Conservation (phyloP, 257 asterid genomes). For the Gynochthodes officinalis region DNA sequence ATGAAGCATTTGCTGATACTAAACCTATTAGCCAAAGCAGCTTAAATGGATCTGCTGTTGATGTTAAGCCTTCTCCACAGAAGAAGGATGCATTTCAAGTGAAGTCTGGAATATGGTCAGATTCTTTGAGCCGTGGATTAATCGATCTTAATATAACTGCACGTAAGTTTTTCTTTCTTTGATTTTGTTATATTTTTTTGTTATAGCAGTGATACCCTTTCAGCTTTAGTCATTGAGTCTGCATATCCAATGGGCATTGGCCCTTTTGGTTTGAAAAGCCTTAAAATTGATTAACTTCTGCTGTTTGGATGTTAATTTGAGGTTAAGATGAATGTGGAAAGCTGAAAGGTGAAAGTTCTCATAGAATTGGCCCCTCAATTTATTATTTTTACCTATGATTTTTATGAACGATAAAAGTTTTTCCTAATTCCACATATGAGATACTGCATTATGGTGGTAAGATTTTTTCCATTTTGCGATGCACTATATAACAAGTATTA, state of each 20-base stretch:
- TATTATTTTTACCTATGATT: neutral
- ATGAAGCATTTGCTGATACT: conserved; percentile 34
- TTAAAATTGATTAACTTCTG: neutral
- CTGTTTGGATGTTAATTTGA: neutral
- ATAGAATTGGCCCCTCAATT: neutral
- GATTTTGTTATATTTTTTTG: neutral
- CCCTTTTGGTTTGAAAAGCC: neutral
- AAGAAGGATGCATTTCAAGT: conserved; percentile 79
- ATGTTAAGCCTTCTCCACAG: conserved; percentile 24
- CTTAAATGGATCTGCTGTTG: conserved; percentile 32
- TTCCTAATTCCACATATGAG: neutral
- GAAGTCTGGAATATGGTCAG: conserved; percentile 96
- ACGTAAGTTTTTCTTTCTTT: conserved; percentile 55
- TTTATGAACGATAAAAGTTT: neutral
- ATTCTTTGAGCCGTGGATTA: conserved; percentile 92
- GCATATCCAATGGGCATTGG: neutral
- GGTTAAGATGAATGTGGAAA: neutral
- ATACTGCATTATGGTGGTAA: neutral
- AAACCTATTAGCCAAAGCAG: conserved; percentile 27
- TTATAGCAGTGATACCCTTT: neutral
- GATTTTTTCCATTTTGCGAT: neutral
- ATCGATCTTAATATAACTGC: conserved; percentile 83
- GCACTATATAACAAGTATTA: neutral
- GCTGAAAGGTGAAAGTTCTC: neutral
- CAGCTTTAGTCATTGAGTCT: conserved; percentile 4